Conservation (phyloP, 2,329 filamentous ascomycete genomes). For the Aureobasidium sp. region DNA sequence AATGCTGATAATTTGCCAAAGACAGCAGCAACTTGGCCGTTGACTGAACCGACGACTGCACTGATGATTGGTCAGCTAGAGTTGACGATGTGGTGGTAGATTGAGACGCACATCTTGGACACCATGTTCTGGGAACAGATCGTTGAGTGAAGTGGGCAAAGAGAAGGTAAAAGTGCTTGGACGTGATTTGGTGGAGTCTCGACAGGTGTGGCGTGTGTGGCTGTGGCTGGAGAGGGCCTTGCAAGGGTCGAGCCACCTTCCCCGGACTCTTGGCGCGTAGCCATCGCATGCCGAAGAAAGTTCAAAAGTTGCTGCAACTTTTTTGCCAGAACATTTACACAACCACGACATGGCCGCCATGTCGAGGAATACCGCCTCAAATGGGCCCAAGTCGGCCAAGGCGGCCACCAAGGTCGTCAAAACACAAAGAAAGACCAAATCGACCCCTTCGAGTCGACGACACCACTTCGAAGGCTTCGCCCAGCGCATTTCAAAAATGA, state of each 20-base stretch:
- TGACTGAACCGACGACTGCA: constrained; percentile 73
- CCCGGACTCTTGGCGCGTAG: not conserved
- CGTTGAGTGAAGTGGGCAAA: not conserved
- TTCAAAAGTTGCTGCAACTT: not conserved
- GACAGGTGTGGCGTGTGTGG: not conserved
- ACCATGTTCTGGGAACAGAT: constrained; percentile 30
- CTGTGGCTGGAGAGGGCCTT: not conserved
- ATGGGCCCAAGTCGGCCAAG: constrained; percentile 15
- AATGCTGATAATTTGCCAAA: constrained; percentile 73
- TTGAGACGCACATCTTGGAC: constrained; percentile 44
- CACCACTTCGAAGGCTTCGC: constrained; percentile 90
- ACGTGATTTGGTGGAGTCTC: not conserved
- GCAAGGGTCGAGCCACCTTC: not conserved
- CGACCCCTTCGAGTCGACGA: constrained; percentile 67
- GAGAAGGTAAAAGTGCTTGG: not conserved
- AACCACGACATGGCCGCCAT: constrained; percentile 33
- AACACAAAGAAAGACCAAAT: constrained; percentile 51
- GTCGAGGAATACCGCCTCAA: constrained; percentile 28
- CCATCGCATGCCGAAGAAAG: not conserved
- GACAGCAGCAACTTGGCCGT: constrained; percentile 65
- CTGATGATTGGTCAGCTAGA: constrained; percentile 33
- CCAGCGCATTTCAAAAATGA: constrained; percentile 80
- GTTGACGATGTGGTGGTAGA: not conserved
- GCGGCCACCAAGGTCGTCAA: constrained; percentile 33
- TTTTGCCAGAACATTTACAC: constrained; percentile 3